phyloP scores from a whole-genome alignment of 2,329 filamentous ascomycete genomes.

The Aureobasidium sp. region DNA sequence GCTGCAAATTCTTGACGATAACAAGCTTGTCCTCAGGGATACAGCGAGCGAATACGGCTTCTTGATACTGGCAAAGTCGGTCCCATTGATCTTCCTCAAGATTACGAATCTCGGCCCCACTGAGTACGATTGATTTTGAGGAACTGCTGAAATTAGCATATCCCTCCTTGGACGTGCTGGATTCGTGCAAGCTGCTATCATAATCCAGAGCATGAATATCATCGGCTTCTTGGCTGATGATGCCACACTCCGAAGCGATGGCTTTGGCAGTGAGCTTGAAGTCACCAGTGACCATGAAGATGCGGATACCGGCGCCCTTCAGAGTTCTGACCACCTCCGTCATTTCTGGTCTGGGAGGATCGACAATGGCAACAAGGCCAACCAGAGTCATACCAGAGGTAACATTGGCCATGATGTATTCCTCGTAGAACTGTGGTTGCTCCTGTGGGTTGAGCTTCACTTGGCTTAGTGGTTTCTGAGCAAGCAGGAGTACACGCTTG shows the following conservation, averaged over 20 bases:
- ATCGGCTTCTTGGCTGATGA: slow-evolving; percentile 55
- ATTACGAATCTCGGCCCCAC: slow-evolving; percentile 57
- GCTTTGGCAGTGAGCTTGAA: slow-evolving; percentile 67
- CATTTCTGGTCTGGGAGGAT: slow-evolving; percentile 55
- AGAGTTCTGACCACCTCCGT: slow-evolving; percentile 54
- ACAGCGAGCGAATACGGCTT: slow-evolving; percentile 69
- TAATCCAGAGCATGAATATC: slow-evolving; percentile 39
- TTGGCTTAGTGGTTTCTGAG: slow-evolving; percentile 42
- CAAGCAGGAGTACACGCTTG: slow-evolving; percentile 62
- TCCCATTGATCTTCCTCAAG: slow-evolving; percentile 65
- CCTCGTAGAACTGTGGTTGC: slow-evolving; percentile 47
- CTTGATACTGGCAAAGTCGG: slow-evolving; percentile 55
- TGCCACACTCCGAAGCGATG: slow-evolving; percentile 65
- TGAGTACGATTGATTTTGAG: slow-evolving; percentile 52
- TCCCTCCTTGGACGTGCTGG: neutral
- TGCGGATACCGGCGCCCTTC: slow-evolving; percentile 62
- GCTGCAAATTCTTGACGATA: slow-evolving; percentile 69
- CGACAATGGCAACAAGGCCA: slow-evolving; percentile 52
- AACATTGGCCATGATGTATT: slow-evolving; percentile 53
- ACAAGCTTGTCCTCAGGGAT: slow-evolving; percentile 73
- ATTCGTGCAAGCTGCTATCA: slow-evolving; percentile 6
- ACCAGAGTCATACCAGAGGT: slow-evolving; percentile 49
- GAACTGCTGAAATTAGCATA: neutral
- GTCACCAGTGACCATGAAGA: slow-evolving; percentile 78
- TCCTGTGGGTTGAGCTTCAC: slow-evolving; percentile 50